phyloP scores from a whole-genome alignment of 257 asterid species.

The Fraxinus quadrangulata region DNA sequence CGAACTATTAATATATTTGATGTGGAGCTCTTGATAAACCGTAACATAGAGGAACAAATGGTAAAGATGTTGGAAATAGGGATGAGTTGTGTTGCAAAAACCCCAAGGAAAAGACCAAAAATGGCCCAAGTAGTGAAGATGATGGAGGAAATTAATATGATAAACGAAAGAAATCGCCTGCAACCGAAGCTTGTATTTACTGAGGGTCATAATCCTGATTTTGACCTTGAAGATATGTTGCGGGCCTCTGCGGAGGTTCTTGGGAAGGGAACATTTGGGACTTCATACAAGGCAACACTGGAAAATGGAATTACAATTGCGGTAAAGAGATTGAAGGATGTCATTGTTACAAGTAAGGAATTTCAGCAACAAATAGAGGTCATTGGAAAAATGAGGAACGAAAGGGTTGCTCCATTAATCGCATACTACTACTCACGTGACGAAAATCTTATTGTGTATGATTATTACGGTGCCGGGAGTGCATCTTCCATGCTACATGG shows the following conservation, averaged over 20 bases:
- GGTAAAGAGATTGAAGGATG: conserved; percentile 35
- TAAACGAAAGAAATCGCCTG: not conserved
- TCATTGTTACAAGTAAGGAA: conserved; percentile 21
- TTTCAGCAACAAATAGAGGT: conserved; percentile 36
- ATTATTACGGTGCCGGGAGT: conserved; percentile 31
- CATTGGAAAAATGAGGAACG: conserved; percentile 25
- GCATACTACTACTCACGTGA: conserved; percentile 32
- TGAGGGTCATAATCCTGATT: conserved; percentile 29
- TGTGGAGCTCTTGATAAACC: not conserved
- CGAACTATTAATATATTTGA: not conserved
- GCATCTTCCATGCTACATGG: conserved; percentile 33
- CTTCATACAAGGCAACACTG: conserved; percentile 27
- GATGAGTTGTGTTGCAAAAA: not conserved
- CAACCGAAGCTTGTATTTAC: conserved; percentile 22
- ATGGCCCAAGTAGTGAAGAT: not conserved
- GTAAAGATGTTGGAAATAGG: not conserved
- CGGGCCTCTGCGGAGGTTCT: conserved; percentile 35
- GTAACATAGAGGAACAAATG: not conserved
- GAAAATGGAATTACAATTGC: conserved; percentile 29
- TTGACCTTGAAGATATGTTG: conserved; percentile 33
- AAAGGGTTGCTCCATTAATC: conserved; percentile 27
- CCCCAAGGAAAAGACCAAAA: not conserved
- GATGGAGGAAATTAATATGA: not conserved
- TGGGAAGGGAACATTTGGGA: conserved; percentile 36
- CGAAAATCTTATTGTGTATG: conserved; percentile 34